Percentiles rank a stretch among this genome's conserved stretches.
Conservation (phyloP, 192 early-diverging fungal species). For the Mortierella alpina region DNA sequence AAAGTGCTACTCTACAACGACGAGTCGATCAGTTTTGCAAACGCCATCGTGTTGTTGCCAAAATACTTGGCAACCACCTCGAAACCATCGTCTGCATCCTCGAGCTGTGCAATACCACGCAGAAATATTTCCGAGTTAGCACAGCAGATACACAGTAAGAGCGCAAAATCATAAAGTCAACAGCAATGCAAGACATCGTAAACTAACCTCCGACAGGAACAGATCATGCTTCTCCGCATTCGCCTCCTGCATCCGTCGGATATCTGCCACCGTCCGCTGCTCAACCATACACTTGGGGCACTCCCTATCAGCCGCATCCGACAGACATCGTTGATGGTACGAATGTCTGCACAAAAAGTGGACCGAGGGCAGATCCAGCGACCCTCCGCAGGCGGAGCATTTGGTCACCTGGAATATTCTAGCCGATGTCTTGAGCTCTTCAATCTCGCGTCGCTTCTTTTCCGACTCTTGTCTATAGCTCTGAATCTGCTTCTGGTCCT, state of each 20-base stretch:
- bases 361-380: constrained; percentile 89
- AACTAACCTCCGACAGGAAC: constrained; percentile 78
- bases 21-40: constrained; percentile 69
- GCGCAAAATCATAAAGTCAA: not conserved
- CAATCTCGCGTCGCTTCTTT: constrained; percentile 80
- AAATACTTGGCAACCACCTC: constrained; percentile 90
- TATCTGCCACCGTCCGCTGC: constrained; percentile 84
- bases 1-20: not conserved
- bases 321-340: constrained; percentile 86
- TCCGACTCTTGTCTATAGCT: constrained; percentile 86
- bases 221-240: constrained; percentile 82
- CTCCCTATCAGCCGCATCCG: constrained; percentile 63
- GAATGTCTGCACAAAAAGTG: constrained; percentile 97
- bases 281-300: constrained; percentile 89
- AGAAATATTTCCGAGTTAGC: constrained; percentile 14
- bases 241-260: constrained; percentile 80
- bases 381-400: constrained; percentile 75
- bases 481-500: constrained; percentile 76
- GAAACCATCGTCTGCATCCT: constrained; percentile 87
- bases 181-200: not conserved
- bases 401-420: constrained; percentile 83
- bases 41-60: constrained; percentile 84
- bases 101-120: constrained; percentile 61
- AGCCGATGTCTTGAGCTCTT: constrained; percentile 79
- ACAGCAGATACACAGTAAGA: not conserved